Evolutionary conservation across 768 basidiomycete genomes (phyloP).

Genomic region (Suillus ampliporus): DNA sequence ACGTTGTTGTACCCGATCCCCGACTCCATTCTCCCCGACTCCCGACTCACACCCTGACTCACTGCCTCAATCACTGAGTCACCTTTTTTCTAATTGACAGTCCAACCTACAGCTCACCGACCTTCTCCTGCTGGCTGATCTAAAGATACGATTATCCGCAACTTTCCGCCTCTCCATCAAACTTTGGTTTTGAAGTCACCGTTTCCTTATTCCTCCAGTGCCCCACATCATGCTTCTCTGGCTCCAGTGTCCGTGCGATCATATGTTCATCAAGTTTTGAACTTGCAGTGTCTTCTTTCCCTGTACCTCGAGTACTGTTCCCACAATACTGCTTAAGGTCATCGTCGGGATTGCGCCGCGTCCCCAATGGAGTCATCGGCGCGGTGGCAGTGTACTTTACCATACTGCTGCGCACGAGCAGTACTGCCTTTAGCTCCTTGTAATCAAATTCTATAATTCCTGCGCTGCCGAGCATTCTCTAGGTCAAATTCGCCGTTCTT

Average conservation of each 20-base stretch:
- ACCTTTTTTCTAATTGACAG: no score
- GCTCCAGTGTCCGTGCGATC: no score
- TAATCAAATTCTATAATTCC: neutral
- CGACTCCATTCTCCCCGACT: slow-evolving; percentile 8
- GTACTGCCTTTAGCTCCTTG: neutral
- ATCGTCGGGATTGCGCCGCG: slow-evolving; percentile 5
- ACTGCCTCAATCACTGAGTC: neutral
- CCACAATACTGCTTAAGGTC: neutral
- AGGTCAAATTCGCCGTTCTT: neutral
- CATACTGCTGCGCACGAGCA: slow-evolving; percentile 1
- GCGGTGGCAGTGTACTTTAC: neutral
- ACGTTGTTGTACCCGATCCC: slow-evolving; percentile 8
- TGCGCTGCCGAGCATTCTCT: neutral
- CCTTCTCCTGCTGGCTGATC: no score
- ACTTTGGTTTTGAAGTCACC: no score
- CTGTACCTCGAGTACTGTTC: neutral
- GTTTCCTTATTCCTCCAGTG: no score
- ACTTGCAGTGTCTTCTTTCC: no score
- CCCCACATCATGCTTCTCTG: no score
- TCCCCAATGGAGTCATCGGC: slow-evolving; percentile 4
- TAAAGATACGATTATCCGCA: no score
- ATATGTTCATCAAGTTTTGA: no score
- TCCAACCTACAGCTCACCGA: no score
- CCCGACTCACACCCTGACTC: slow-evolving; percentile 21
- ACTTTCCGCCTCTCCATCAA: no score